Percentiles rank a stretch among this genome's conserved stretches.
These are phyloP conservation scores for Amanita molliuscula DNA, from an alignment of 768 basidiomycete genomes.

Conservation along the genomic window DNA sequence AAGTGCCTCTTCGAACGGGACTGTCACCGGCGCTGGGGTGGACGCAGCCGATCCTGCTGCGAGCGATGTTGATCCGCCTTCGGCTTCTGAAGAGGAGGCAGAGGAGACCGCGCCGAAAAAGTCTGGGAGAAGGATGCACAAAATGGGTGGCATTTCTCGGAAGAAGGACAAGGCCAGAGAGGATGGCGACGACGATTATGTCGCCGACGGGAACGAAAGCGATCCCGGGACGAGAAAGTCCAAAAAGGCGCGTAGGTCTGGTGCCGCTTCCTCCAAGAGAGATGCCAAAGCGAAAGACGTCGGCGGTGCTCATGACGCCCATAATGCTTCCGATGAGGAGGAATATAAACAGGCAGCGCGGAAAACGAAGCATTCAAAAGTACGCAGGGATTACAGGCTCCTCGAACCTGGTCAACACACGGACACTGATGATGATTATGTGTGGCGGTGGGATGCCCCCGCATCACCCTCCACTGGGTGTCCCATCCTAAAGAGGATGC, in stretches of 20 bases:
- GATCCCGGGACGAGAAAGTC: constrained; percentile 10
- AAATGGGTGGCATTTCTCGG: not conserved
- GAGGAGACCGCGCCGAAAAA: constrained; percentile 1
- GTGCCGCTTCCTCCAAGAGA: constrained; percentile 16
- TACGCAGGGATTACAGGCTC: not conserved
- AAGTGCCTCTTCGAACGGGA: constrained; percentile 1
- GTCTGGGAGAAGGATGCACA: not conserved
- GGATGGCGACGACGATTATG: constrained; percentile 10
- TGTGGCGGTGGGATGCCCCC: constrained; percentile 3
- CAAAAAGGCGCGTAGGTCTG: constrained; percentile 13
- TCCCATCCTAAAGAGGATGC: constrained; percentile 1
- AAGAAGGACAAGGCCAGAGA: constrained; percentile 2
- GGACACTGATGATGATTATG: constrained; percentile 5
- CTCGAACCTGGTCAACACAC: not conserved
- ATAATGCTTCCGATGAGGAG: constrained; percentile 11
- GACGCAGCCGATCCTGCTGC: not conserved
- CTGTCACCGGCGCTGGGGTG: not conserved
- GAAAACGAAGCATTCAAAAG: constrained; percentile 7
- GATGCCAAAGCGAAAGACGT: constrained; percentile 23
- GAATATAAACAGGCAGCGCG: constrained; percentile 9
- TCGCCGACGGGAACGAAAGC: constrained; percentile 13
- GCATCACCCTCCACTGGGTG: not conserved
- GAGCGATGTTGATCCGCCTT: not conserved
- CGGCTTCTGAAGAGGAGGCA: constrained; percentile 1
- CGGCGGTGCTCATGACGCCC: constrained; percentile 13